Base-by-base conservation (phyloP, 306 rosid genomes). In the Begonia loranthoides region DNA sequence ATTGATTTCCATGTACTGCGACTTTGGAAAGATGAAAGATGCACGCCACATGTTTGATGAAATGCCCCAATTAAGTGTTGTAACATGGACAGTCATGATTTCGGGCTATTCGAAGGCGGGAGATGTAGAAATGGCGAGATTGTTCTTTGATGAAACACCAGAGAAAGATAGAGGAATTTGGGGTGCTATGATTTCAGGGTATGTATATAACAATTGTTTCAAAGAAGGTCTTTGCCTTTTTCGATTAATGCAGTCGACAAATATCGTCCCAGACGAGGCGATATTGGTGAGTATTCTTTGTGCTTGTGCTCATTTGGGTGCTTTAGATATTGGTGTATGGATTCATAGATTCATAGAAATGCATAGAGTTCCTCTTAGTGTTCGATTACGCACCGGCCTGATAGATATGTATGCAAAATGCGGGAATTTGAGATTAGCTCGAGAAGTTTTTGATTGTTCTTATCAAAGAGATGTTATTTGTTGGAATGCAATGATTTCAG, bases 141-240 rank as follows among this genome's bases (percentile, higher is more conserved):
- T 78, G 57, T 79, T 79, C 75, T 87, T 87, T 69, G 87, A 82
- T 54, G 77, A 73, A 63, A 78, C 87, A 7, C 70, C 73, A 17
- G 78, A 65, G 75, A 79, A 76, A 52, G 94, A 82, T 73, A 74
- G 36, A 66, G 82, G 82, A n/a, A 55, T 78, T 45, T 87, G 96
- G 84, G 87, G 96, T 53, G 94, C 94, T 14, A 84, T 88, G 94
- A 72, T 84, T 57, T 87, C 87, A 50, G 87, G 93, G 52, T 84
- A 81, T 65, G 80, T 83, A 49, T 83, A 75, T 22, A 77, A 81
- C 45, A 64, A 63, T 73, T 87, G 87, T 57, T 87, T 87, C 52
- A 82, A 76, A 62, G 96, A 87, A 64, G 79, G 82, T 12, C 78
- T 87, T 41, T 66, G 61, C 54, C 14, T 82, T 71, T 82, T 82